Evolutionary conservation across 1,139 yeast species (phyloP).

Genomic region (Kazachstania sp.): DNA sequence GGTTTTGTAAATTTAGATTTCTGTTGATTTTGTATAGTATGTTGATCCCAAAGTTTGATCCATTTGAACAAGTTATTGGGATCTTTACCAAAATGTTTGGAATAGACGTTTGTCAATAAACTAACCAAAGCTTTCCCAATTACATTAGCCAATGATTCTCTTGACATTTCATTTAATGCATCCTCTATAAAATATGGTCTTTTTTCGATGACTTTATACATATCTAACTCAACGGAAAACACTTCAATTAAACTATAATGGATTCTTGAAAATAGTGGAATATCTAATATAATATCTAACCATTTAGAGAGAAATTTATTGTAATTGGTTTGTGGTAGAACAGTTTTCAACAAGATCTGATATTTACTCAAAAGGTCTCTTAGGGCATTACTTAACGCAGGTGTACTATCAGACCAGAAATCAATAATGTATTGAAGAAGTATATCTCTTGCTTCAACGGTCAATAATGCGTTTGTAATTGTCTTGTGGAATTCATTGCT

Average conservation of each 20-base stretch:
- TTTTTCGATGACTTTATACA: conserved; percentile 34
- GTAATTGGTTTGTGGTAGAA: conserved; percentile 17
- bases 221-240: conserved; percentile 41
- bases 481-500: conserved; percentile 8
- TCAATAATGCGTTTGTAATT: conserved; percentile 18
- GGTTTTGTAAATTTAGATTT: conserved; percentile 36
- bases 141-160: conserved; percentile 58
- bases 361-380: conserved; percentile 50
- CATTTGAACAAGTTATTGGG: conserved; percentile 34
- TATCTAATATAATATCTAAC: conserved; percentile 37
- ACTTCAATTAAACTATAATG: conserved; percentile 52
- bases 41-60: conserved; percentile 45
- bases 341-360: conserved; percentile 34
- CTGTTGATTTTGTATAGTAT: conserved; percentile 33
- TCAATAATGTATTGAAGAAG: conserved; percentile 53
- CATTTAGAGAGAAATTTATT: conserved; percentile 35
- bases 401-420: conserved; percentile 63
- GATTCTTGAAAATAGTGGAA: conserved; percentile 48
- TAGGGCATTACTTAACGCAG: conserved; percentile 62
- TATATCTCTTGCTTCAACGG: conserved; percentile 29
- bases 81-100: conserved; percentile 17
- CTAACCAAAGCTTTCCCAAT: conserved; percentile 54
- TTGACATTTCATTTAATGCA: conserved; percentile 43
- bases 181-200: conserved; percentile 40
- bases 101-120: conserved; percentile 35